Base-by-base conservation (phyloP, 352 stramenopile genomes). In the Thraustochytrium sp. region DNA sequence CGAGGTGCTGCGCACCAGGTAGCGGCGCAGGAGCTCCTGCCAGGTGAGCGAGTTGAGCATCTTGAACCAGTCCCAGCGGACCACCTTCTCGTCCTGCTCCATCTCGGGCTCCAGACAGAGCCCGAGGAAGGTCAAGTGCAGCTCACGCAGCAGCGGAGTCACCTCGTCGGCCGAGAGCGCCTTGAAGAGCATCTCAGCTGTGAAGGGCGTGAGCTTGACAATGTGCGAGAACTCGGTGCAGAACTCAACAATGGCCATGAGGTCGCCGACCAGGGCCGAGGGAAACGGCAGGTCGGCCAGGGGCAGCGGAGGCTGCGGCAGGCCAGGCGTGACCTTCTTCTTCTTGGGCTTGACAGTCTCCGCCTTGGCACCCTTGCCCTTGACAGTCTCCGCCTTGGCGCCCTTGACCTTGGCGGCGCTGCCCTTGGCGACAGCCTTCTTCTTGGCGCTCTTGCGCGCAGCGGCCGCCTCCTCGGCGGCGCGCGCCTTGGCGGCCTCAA, bases 1-100 rank as follows among this genome's bases (percentile, higher is more conserved):
- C 5, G 40, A 23, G 13, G 44, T 44, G 31, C 44, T 72, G 37
- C 68, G 46, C 37, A 80, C n/a, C 23, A 80, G 68, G 8, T 80
- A 80, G 31, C 68, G 48, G 18, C 68, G 68, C 23, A 80, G 53
- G 38, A 80, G 76, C 34, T 80, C 68, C 26, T 80, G 68, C 68
- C 68, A 80, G 9, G 68, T 80, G 16, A 80, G 68, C 46, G 68
- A 80, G 68, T 80, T 80, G 48, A 80, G 68, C 68, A 80, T 80
- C 13, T 72, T 61, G 40, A 80, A 80, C 68, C 68, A 80, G 38
- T 80, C 68, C 68, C 68, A 80, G 37, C 68, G 68, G 23, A 80
- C 68, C 26, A 80, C 68, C 31, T 48, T 44, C 46, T 80, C 68
- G 34, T 80, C 68, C 31, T 80, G 68, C 46, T 80, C 34, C 68